A percentile compares a stretch with the other conserved stretches of the same genome.
Conservation (phyloP, 805 yeast genomes). For the Starmerella sirachaensis region DNA sequence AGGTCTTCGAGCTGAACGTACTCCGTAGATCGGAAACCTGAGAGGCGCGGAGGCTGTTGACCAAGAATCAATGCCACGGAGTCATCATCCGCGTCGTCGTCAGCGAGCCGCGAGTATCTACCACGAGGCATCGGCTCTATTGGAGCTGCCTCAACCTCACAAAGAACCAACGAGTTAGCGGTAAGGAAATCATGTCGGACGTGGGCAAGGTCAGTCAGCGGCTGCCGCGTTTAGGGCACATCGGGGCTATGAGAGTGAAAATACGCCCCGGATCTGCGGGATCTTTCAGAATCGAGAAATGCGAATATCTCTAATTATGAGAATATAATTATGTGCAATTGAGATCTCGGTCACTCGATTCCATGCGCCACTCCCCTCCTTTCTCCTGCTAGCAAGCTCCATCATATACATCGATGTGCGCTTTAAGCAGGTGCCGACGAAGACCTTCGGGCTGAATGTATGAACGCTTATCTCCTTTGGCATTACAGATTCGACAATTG, state of each 20-base stretch:
- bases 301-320: too few relatives aligned
- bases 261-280: too few relatives aligned
- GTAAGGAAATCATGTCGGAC: too few relatives aligned
- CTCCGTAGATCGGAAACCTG: conserved; percentile 14
- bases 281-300: too few relatives aligned
- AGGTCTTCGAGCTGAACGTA: conserved; percentile 20
- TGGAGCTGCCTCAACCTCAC: too few relatives aligned
- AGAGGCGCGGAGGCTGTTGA: conserved; percentile 13
- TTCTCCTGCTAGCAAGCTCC: background rate
- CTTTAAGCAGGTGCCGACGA: background rate
- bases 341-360: background rate
- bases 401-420: background rate
- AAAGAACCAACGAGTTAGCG: too few relatives aligned
- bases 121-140: conserved; percentile 6
- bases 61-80: conserved; percentile 19
- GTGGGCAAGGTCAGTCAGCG: too few relatives aligned
- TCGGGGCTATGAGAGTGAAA: too few relatives aligned
- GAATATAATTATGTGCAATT: too few relatives aligned
- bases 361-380: background rate
- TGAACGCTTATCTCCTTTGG: conserved; percentile 1
- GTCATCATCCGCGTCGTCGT: conserved; percentile 19
- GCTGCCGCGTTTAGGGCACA: too few relatives aligned
- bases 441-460: conserved; percentile 1
- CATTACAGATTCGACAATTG: background rate
- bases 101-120: conserved; percentile 10